Base-by-base conservation (phyloP, 108 stramenopile species). In the Aureococcus anophagefferens region DNA sequence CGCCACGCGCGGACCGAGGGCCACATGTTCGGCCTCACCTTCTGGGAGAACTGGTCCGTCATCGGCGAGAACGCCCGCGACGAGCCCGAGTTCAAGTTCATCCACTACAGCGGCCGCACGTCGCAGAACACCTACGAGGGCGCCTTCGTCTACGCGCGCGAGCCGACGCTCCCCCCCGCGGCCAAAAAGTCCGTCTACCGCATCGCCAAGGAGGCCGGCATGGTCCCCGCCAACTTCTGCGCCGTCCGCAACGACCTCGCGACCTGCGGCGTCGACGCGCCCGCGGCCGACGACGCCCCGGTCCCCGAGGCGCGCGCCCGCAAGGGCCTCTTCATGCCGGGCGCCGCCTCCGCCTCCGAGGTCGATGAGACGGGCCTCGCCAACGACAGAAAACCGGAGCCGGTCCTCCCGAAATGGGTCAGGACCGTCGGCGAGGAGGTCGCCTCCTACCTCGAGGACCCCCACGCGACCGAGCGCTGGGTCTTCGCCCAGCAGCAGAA, bases 31-130 rank as follows among this genome's bases (percentile, higher is more conserved):
- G 80, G 80, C 25, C 79, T 81, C 29, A 77, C 80, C 82, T 97
- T 97, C 85, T 93, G 94, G 91, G 96, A 97, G 76, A 97, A 97
- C 76, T 97, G 94, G 94, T 97, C 91, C 74, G 79, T 93, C 46
- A 89, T 90, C 62, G 93, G 90, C 37, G 88, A 88, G 81, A 92
- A 88, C 68, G 87, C 87, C 67, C 85, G 85, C n/a, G 83, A 72
- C 67, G 82, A 69, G 69, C 86, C 81, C 33, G 93, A 86, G 70
- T 97, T 91, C 84, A 95, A 95, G 77, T 93, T 97, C 69, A 80
- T 97, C 40, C 93, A 92, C 80, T 97, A 97, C 88, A 92, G 89
- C 70, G 96, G 96, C 66, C 93, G 94, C 80, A 97, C 96, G 7
- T 83, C 93, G 9, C 96, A 97, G 73, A 94, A 94, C 67, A 95